Base-by-base conservation (phyloP, 345 rosid species). In the Raphanus sativus region DNA sequence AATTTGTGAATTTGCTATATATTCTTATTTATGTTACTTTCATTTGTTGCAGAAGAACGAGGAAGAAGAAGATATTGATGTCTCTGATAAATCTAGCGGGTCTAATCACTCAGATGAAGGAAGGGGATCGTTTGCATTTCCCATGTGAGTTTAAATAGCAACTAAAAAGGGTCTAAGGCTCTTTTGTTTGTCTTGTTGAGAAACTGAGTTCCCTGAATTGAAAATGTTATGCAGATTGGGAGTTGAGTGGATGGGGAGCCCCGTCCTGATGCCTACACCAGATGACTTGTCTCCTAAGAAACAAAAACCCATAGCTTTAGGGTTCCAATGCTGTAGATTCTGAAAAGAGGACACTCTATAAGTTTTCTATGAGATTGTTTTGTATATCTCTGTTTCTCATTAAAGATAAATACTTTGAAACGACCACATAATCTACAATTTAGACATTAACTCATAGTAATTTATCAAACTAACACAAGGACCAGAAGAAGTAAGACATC, bases 231-330 rank as follows among this genome's bases (percentile, higher is more conserved):
- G 81, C 91, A 92, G 97, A 75, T 70, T 92, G 70, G 85, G 88
- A 25, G 81, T 80, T 80, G 91, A 89, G 62, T 81, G 87, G 90
- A 83, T 78, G 82, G 97, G 91, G 8, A 92, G 96, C 75, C 97
- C 97, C 1, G 84, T 70, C 55, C 86, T 84, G 60, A 90, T 89
- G 96, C 96, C 97, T 55, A 87, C 77, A 80, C 61, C 88, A 65
- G 85, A 88, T 56, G 86, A 68, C 73, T 67, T 83, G 15, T 75
- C 77, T 26, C 69, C 76, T 38, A 85, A 86, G 88, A 88, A 87
- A 82, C 77, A 66, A 54, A 87, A 81, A 78, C 28, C 81, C 2
- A 52, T 54, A 15, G 80, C 86, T 55, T 61, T 86, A 68, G 79
- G 81, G 60, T 89, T 89, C 45, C 90, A 81, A 5, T 90, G 96